phyloP scores from a whole-genome alignment of 257 asterid genomes.

The Dorcoceras hygrometricum region DNA sequence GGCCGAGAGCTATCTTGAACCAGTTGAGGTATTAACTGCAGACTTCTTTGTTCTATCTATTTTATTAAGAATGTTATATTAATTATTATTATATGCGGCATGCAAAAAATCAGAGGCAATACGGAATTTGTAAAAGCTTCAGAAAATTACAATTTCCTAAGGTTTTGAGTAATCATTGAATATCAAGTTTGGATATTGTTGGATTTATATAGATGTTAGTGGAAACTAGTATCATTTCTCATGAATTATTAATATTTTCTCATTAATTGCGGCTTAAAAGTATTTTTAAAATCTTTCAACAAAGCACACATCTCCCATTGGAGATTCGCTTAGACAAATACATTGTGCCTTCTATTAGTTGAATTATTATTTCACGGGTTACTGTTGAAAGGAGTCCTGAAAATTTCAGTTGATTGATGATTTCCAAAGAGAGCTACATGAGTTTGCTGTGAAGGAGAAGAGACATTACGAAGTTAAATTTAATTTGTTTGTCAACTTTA shows the following conservation, averaged over 20 bases:
- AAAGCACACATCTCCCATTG: neutral
- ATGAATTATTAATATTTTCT: neutral
- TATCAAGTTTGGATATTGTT: neutral
- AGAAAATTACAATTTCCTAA: neutral
- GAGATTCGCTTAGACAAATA: neutral
- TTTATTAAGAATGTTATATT: neutral
- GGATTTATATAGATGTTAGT: neutral
- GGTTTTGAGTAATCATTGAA: neutral
- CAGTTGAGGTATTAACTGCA: constrained; percentile 67
- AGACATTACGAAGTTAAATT: neutral
- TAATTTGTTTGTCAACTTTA: neutral
- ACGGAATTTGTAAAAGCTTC: neutral
- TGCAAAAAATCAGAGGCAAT: neutral
- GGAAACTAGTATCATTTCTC: neutral
- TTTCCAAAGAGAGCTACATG: neutral
- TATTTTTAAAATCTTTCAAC: neutral
- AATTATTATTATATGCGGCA: neutral
- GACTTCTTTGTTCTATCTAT: neutral
- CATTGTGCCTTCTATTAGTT: neutral
- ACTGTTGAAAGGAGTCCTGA: neutral
- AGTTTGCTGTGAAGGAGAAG: neutral
- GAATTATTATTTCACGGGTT: neutral
- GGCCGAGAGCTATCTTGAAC: constrained; percentile 78
- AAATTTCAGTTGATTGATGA: constrained; percentile 1
- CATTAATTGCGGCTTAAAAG: neutral